These are phyloP conservation scores for Penicillium taxi DNA, from an alignment of 495 filamentous ascomycete species.

Conservation along the genomic window DNA sequence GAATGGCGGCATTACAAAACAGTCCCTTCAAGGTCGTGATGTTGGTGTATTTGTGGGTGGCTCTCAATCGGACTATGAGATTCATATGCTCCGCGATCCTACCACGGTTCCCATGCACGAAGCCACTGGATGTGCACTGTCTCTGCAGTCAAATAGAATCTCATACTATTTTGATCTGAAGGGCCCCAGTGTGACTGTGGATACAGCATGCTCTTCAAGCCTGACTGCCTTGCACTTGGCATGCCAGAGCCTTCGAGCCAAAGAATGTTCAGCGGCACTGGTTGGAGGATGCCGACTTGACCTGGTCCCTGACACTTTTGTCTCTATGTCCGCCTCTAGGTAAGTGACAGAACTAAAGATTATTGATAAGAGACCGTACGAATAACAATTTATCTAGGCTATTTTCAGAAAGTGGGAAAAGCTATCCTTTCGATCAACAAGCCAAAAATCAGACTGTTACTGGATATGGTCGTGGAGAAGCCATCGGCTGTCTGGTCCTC, in stretches of 20 bases:
- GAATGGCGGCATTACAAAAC: not conserved
- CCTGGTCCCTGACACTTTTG: not conserved
- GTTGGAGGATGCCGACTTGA: no score
- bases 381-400: no score
- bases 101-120: not conserved
- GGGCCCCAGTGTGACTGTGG: no score
- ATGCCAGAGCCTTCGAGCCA: no score
- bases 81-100: not conserved
- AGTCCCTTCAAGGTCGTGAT: not conserved
- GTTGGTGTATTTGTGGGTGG: not conserved
- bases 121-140: not conserved
- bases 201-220: no score
- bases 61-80: not conserved
- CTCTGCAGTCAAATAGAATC: no score
- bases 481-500: slow-evolving; percentile 20
- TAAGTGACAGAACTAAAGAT: no score
- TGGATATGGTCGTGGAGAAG: slow-evolving; percentile 38
- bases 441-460: no score
- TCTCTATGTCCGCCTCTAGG: not conserved
- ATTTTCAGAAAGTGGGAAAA: not conserved
- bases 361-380: no score
- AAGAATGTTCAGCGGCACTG: no score
- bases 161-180: no score
- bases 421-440: slow-evolving; percentile 20
- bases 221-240: no score